phyloP scores from a whole-genome alignment of 2,329 filamentous ascomycete species.

The Plenodomus lindquistii region DNA sequence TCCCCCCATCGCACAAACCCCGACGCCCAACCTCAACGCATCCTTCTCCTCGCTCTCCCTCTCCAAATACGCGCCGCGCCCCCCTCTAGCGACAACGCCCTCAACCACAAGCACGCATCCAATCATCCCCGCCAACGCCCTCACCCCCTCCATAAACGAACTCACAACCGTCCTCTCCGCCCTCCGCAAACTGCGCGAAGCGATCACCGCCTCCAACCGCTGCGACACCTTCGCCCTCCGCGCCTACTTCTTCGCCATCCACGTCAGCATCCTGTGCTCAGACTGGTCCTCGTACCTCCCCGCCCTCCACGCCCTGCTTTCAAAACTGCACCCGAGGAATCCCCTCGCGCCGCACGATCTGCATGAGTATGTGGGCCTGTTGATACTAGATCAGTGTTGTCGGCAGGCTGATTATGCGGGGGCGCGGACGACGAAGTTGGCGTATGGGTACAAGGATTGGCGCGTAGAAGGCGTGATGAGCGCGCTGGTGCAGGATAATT shows the following conservation, averaged over 20 bases:
- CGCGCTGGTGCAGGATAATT: constrained; percentile 80
- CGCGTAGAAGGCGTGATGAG: constrained; percentile 70
- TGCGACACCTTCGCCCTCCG: constrained; percentile 82
- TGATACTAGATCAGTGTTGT: constrained; percentile 87
- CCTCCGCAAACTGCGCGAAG: constrained; percentile 90
- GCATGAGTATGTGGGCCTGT: constrained; percentile 77
- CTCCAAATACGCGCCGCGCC: constrained; percentile 21
- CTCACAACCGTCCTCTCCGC: constrained; percentile 78
- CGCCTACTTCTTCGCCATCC: constrained; percentile 89
- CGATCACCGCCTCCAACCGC: constrained; percentile 76
- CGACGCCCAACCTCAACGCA: constrained; percentile 12
- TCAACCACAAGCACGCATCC: constrained; percentile 20
- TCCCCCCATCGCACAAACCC: constrained; percentile 4
- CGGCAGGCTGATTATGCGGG: constrained; percentile 74
- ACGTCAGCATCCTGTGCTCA: constrained; percentile 76
- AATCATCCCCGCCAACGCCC: constrained; percentile 27
- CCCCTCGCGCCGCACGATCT: constrained; percentile 73
- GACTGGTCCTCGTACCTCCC: constrained; percentile 90
- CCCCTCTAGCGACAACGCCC: constrained; percentile 1
- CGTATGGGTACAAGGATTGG: constrained; percentile 66
- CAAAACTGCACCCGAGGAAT: constrained; percentile 67
- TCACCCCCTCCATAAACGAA: constrained; percentile 52
- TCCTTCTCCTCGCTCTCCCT: constrained; percentile 20
- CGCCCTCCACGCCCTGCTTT: constrained; percentile 78
- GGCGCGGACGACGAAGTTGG: constrained; percentile 69